phyloP scores from a whole-genome alignment of 2,329 filamentous ascomycete species.

The Epichloe sylvatica region DNA sequence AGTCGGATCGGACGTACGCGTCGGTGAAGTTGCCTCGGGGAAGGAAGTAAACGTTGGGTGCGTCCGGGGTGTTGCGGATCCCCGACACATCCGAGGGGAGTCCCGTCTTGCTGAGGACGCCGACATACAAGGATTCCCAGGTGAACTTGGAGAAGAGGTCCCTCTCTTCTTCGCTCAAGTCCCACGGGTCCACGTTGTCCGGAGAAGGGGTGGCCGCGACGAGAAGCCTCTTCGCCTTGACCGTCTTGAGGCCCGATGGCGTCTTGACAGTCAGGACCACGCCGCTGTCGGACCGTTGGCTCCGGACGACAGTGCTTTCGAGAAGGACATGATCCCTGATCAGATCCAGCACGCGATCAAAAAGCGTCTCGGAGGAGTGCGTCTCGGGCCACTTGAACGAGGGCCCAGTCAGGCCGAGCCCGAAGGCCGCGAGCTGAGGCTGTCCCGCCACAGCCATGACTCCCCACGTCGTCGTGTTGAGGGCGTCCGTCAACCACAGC shows the following conservation, averaged over 20 bases:
- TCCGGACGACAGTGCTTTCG: neutral
- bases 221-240: conserved; percentile 14
- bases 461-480: too few species aligned
- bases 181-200: conserved; percentile 12
- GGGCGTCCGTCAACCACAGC: too few species aligned
- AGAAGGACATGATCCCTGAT: too few species aligned
- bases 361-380: conserved; percentile 1
- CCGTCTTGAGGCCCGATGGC: neutral
- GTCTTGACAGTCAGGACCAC: neutral
- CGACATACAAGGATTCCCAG: conserved; percentile 11
- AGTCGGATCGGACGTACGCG: neutral
- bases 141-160: conserved; percentile 15
- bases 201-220: conserved; percentile 15
- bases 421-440: neutral
- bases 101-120: conserved; percentile 11
- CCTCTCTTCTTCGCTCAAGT: conserved; percentile 13
- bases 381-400: conserved; percentile 2
- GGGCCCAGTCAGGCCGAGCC: neutral
- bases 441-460: too few species aligned
- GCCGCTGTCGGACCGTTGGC: neutral
- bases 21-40: neutral
- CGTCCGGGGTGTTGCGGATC: neutral
- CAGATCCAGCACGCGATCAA: neutral
- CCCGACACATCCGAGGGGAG: neutral
- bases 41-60: neutral